Conservation (phyloP, 768 basidiomycete species). For the Calocera viscosa region DNA sequence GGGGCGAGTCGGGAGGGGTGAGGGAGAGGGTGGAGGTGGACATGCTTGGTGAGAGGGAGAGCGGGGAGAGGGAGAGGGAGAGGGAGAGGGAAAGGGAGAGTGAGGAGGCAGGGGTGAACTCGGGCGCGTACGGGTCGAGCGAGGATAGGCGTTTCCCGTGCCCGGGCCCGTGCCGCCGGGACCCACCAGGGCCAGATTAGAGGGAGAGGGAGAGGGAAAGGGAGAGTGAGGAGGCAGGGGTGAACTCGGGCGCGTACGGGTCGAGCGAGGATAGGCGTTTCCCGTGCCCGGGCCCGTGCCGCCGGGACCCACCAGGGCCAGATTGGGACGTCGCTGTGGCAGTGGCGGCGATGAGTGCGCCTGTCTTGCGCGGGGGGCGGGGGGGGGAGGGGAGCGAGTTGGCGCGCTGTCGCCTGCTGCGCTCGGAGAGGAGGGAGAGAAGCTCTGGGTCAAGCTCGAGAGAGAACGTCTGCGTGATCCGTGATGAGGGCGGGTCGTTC, state of each 20-base stretch:
- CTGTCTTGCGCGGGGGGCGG: background rate
- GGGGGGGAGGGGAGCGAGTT: background rate
- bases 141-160: background rate
- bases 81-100: background rate
- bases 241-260: background rate
- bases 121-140: background rate
- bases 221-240: background rate
- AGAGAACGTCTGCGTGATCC: background rate
- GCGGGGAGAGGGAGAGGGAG: background rate
- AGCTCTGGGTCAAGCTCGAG: conserved; percentile 4
- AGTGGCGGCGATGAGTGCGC: background rate
- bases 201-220: background rate
- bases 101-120: background rate
- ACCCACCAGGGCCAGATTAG: too few species aligned
- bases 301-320: too few species aligned
- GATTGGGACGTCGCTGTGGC: background rate
- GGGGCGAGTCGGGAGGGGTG: background rate
- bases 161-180: too few species aligned
- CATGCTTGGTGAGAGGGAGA: background rate
- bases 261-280: background rate
- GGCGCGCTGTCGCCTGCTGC: background rate
- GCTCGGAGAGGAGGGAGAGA: background rate
- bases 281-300: background rate
- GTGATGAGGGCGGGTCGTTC: background rate
- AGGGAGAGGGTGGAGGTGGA: background rate